Base-by-base conservation (phyloP, 2,329 filamentous ascomycete genomes). In the Colletotrichum liaoningense region DNA sequence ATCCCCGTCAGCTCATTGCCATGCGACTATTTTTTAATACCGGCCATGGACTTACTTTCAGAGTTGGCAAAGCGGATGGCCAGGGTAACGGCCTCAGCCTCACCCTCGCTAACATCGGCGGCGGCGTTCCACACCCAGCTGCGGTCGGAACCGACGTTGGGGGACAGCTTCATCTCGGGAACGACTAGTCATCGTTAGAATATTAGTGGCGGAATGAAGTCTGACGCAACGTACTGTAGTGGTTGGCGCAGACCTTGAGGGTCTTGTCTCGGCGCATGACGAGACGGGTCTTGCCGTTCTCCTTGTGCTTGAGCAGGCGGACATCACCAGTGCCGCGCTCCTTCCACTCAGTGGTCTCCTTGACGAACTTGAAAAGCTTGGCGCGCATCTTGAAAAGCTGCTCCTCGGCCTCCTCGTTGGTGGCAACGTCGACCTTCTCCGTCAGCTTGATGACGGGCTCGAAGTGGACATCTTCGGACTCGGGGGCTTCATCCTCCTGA, bases 251-350 rank as follows among this genome's bases (percentile, higher is more conserved):
- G 86, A 99, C 97, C 91, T 99, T 99, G 88, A 98, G 92, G 75
- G 97, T 99, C 94, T 98, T 98, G 89, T 99, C 97, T 83, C 97
- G 92, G 84, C 97, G 94, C 97, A 99, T 99, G 79, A 99, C 97
- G 80, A 99, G 89, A 79, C 97, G 92, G 73, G 95, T 98, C 93
- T 98, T 98, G 86, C 93, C 92, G 84, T 98, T 98, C 89, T 98
- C 95, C 91, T 95, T 97, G 90, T 99, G 97, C 92, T 98, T 98
- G 83, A 99, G 89, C 85, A 99, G 90, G 81, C 96, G 92, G 76
- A 98, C 95, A 80, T 98, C 96, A 80, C 97, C 97, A 77, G 97
- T 98, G 77, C 97, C 97, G 82, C 97, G 93, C 92, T 99, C 97
- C 90, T 98, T 99, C 97, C 97, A 99, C 88, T 98, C 97, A 84